A percentile compares a stretch with the other conserved stretches of the same genome.
Evolutionary conservation across 805 yeast genomes (phyloP).

Genomic region (Teunomyces panamensis): DNA sequence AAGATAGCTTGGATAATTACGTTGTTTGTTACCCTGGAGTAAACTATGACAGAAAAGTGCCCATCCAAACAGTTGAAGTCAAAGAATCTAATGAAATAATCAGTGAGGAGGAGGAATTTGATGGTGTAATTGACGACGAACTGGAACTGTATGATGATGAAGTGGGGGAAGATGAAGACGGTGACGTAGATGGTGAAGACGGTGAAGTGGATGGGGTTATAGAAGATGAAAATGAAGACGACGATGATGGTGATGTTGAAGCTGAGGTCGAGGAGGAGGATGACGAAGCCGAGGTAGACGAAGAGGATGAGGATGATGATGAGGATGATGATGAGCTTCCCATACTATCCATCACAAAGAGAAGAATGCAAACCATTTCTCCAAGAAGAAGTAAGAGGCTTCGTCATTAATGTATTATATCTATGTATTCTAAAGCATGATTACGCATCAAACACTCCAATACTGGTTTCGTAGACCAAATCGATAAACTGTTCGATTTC

Average conservation of each 20-base stretch:
- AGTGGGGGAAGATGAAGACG: conserved; percentile 13
- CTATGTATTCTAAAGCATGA: not conserved
- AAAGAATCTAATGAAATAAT: conserved; percentile 1
- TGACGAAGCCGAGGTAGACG: not conserved
- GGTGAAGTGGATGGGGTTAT: not conserved
- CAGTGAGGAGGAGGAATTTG: conserved; percentile 8
- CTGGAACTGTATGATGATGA: conserved; percentile 12
- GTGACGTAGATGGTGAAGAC: conserved; percentile 8
- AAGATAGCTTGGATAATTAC: conserved; percentile 22
- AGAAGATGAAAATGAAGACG: not conserved
- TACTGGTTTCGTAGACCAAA: conserved; percentile 32
- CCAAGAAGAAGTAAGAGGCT: conserved; percentile 4
- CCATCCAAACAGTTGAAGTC: conserved; percentile 10
- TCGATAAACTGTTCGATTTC: conserved; percentile 35
- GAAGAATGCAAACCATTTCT: not conserved
- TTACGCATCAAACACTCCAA: conserved; percentile 24
- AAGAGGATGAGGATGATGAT: not conserved
- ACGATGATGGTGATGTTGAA: not conserved
- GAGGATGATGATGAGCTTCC: not conserved
- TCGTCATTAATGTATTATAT: conserved; percentile 2
- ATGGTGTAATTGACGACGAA: conserved; percentile 17
- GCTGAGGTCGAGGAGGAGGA: not conserved
- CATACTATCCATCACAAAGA: not conserved
- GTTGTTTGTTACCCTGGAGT: conserved; percentile 37
- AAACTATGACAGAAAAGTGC: conserved; percentile 9